These are phyloP conservation scores for Viola pubescens DNA, from an alignment of 441 rosid species.

Conservation along the genomic window DNA sequence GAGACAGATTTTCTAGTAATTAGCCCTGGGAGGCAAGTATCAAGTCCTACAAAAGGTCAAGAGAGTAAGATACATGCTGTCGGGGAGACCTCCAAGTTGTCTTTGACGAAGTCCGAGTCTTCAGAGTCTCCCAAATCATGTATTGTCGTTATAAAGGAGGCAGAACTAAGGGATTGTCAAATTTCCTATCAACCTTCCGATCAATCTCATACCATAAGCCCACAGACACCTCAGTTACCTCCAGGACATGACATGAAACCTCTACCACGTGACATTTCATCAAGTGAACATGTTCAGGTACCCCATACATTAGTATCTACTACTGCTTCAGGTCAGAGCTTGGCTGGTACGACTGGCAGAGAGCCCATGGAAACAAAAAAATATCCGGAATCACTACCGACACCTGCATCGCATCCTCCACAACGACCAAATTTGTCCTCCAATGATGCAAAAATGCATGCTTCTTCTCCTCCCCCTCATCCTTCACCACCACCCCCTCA, in stretches of 20 bases:
- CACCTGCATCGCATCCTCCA: conserved; percentile 31
- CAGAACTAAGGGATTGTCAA: conserved; percentile 21
- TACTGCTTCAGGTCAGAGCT: conserved; percentile 13
- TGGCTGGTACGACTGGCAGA: conserved; percentile 13
- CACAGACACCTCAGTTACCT: conserved; percentile 25
- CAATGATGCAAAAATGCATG: conserved; percentile 21
- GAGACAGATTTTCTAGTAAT: conserved; percentile 26
- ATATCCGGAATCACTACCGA: conserved; percentile 23
- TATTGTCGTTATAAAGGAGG: conserved; percentile 22
- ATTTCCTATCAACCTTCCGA: conserved; percentile 21
- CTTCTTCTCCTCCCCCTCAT: conserved; percentile 24
- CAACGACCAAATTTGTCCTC: conserved; percentile 20
- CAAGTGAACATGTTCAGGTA: conserved; percentile 17
- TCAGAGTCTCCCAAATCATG: conserved; percentile 21
- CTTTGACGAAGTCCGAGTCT: conserved; percentile 24
- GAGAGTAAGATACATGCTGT: conserved; percentile 20
- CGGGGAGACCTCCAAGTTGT: conserved; percentile 25
- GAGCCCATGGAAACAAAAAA: conserved; percentile 21
- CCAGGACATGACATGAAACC: conserved; percentile 20
- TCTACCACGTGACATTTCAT: conserved; percentile 21
- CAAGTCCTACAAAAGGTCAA: conserved; percentile 31
- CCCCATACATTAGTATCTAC: conserved; percentile 15
- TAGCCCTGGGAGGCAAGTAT: conserved; percentile 31
- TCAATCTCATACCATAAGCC: conserved; percentile 17
- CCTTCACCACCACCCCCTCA: conserved; percentile 14